phyloP scores from a whole-genome alignment of 805 yeast species.

The Zygotorulaspora chibaensis region DNA sequence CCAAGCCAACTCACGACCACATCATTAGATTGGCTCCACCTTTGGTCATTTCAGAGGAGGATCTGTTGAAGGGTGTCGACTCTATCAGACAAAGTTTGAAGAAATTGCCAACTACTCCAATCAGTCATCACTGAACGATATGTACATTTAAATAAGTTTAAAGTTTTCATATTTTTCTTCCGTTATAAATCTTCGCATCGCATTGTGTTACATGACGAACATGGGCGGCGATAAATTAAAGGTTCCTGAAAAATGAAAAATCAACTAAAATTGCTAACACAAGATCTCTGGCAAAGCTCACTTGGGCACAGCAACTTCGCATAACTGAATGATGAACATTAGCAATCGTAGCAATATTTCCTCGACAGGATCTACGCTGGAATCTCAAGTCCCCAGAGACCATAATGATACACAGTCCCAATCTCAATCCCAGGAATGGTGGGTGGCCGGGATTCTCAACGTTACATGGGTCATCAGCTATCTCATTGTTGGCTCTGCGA shows the following conservation, averaged over 20 bases:
- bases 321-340: constrained; percentile 6
- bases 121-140: constrained; percentile 7
- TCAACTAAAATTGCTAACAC: too few relatives aligned
- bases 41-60: constrained; percentile 82
- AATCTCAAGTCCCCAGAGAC: constrained; percentile 2
- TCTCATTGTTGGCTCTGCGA: constrained; percentile 11
- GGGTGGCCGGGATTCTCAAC: constrained; percentile 11
- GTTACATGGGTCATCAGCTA: constrained; percentile 14
- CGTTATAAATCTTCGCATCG: too few relatives aligned
- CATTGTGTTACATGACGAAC: too few relatives aligned
- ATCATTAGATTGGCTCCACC: constrained; percentile 97
- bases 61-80: constrained; percentile 74
- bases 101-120: constrained; percentile 14
- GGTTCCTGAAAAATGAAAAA: too few relatives aligned
- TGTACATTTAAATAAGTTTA: background rate
- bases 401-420: background rate
- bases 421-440: constrained; percentile 11
- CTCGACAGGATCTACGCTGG: constrained; percentile 3
- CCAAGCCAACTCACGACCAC: constrained; percentile 95
- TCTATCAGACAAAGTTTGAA: constrained; percentile 42
- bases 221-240: too few relatives aligned
- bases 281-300: too few relatives aligned
- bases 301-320: background rate
- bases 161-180: too few relatives aligned
- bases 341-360: constrained; percentile 1